phyloP scores from a whole-genome alignment of 257 asterid genomes.

The Solanum sejunctum region DNA sequence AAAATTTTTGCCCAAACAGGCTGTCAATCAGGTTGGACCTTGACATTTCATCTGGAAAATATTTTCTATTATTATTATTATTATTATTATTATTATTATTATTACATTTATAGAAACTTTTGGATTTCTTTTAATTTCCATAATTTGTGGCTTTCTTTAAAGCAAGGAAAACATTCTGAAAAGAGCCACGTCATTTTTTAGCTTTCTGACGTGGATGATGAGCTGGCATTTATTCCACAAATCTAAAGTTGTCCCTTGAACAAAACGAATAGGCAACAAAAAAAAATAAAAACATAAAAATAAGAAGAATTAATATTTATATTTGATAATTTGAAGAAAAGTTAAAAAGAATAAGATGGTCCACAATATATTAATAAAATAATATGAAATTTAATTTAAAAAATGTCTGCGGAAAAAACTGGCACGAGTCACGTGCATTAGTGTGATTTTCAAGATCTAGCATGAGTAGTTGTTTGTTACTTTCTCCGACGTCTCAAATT shows the following conservation, averaged over 20 bases:
- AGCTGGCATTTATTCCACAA: background rate
- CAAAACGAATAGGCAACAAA: background rate
- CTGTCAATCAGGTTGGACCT: no score
- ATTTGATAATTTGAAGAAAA: background rate
- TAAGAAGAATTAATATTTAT: background rate
- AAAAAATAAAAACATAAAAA: background rate
- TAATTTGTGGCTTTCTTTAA: background rate
- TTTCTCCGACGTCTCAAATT: no score
- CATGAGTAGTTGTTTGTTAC: background rate
- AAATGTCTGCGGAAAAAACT: background rate
- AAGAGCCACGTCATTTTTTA: background rate
- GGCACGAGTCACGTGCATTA: background rate
- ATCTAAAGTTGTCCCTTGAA: background rate
- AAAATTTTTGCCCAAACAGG: no score
- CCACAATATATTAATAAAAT: background rate
- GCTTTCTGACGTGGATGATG: background rate
- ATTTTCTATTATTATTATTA: no score
- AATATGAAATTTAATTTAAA: background rate
- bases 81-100: no score
- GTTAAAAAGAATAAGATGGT: background rate
- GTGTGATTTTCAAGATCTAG: background rate
- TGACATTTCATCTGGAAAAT: no score
- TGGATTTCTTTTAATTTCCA: background rate
- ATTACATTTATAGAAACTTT: no score
- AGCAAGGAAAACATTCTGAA: background rate